Base-by-base conservation (phyloP, 148 eudicot genomes). In the Rhododendron molle region DNA sequence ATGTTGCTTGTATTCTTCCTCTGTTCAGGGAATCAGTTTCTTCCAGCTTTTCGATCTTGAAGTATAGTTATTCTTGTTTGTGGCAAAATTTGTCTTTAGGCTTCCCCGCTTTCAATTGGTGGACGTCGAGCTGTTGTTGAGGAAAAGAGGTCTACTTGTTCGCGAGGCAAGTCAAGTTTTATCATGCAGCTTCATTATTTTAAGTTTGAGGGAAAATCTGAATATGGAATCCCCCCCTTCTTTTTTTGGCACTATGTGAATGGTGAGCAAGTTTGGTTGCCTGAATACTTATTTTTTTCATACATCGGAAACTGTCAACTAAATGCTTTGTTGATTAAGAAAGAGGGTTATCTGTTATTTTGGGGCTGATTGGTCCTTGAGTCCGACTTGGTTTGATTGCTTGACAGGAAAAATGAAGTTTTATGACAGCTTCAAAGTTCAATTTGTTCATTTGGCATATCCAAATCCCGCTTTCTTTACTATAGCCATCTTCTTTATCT, bases 111-210 rank as follows among this genome's bases (percentile, higher is more conserved):
- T 76, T 2, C 73, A 50, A 88, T 95, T 78, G 94, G 89, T 80
- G 96, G 94, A 38, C 91, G 92, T 78, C 91, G 89, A 77, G 93
- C 90, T 60, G 76, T 82, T 82, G 86, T 95, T 16, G 98, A 95
- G 92, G 97, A 91, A 82, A 95, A 95, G 89, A 93, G 87, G 91
- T 95, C 98, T 9, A 91, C 98, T 23, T 87, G 79, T 77, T 88
- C 91, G 38, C 91, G 94, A 89, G 96, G 98, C 88, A 91, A 88
- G 92, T 90, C 76, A 36, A 20, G n/a, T 86, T 67, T 67, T 18
- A 15, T 83, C 16, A 44, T 69, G 77, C 54, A 10, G 46, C 20
- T 60, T 82, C 8, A 44, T 2, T 26, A 18, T 44, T 28, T 67
- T 44, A 54, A 54, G 69, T 30, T 54, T 32, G 34, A 10, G 23